phyloP scores from a whole-genome alignment of 352 stramenopile genomes.

The Globisporangium nagaii region DNA sequence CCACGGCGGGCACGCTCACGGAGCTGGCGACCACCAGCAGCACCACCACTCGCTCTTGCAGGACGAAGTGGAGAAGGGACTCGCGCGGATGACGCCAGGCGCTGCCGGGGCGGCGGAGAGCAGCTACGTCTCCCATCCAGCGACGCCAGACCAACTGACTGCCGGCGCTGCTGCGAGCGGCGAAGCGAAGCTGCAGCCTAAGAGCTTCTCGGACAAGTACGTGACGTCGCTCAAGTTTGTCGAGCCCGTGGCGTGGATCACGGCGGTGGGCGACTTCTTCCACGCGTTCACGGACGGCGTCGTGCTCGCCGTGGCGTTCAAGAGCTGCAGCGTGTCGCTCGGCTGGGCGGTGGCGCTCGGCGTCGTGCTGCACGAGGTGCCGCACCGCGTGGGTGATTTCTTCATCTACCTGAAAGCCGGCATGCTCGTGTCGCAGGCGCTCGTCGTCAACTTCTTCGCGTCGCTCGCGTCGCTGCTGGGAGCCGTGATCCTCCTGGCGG shows the following conservation, averaged over 20 bases:
- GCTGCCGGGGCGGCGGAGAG: not conserved
- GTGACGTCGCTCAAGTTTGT: slow-evolving; percentile 9
- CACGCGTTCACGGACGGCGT: slow-evolving; percentile 21
- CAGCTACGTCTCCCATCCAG: not conserved
- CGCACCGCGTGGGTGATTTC: slow-evolving; percentile 19
- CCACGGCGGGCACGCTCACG: not conserved
- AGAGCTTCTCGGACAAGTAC: slow-evolving; percentile 7
- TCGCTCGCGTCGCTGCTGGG: slow-evolving; percentile 15
- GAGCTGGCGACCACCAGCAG: not conserved
- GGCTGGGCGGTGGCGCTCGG: slow-evolving; percentile 17
- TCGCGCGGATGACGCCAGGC: not conserved
- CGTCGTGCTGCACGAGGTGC: slow-evolving; percentile 21
- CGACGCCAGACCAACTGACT: not conserved
- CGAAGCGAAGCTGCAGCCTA: not conserved
- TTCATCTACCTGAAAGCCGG: slow-evolving; percentile 21
- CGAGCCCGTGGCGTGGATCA: slow-evolving; percentile 21
- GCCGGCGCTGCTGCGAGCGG: not conserved
- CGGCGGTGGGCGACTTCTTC: slow-evolving; percentile 18
- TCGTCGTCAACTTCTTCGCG: slow-evolving; percentile 15
- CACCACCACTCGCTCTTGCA: not conserved
- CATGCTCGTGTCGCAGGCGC: slow-evolving; percentile 11
- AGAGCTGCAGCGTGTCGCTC: slow-evolving; percentile 16
- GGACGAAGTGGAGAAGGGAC: slow-evolving; percentile 3
- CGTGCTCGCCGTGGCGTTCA: slow-evolving; percentile 17
- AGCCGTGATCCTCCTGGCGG: slow-evolving; percentile 9